Evolutionary conservation across 2,329 filamentous ascomycete genomes (phyloP).

Genomic region (Epichloe scottii): DNA sequence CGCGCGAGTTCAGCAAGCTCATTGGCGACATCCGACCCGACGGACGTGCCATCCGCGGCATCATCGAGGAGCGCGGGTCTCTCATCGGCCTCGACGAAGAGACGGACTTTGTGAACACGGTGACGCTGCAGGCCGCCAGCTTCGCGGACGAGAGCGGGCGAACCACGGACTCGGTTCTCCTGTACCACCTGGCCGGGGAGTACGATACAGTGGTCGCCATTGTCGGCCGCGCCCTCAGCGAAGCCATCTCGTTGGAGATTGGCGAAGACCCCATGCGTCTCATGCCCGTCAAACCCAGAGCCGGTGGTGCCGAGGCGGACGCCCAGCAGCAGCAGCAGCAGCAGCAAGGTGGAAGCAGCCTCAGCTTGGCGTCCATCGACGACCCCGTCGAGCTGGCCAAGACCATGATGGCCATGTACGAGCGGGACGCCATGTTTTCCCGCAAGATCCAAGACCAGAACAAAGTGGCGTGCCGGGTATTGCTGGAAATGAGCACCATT

Average conservation of each 20-base stretch:
- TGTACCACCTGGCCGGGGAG: slow-evolving; percentile 90
- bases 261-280: slow-evolving; percentile 69
- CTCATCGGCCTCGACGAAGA: slow-evolving; percentile 72
- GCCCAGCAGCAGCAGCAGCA: slow-evolving; percentile 24
- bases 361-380: slow-evolving; percentile 48
- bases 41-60: slow-evolving; percentile 71
- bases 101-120: slow-evolving; percentile 77
- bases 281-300: slow-evolving; percentile 66
- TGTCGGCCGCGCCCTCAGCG: slow-evolving; percentile 78
- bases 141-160: slow-evolving; percentile 91
- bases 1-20: slow-evolving; percentile 84
- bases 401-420: slow-evolving; percentile 53
- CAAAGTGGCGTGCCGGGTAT: slow-evolving; percentile 40
- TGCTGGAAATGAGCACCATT: slow-evolving; percentile 49
- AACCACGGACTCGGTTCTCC: slow-evolving; percentile 81
- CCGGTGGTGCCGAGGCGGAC: slow-evolving; percentile 5
- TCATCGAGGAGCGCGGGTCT: slow-evolving; percentile 72
- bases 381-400: slow-evolving; percentile 46
- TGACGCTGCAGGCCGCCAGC: slow-evolving; percentile 82
- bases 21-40: slow-evolving; percentile 84
- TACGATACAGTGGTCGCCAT: slow-evolving; percentile 90
- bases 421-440: slow-evolving; percentile 48
- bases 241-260: slow-evolving; percentile 76
- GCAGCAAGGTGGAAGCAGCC: slow-evolving; percentile 34
- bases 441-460: slow-evolving; percentile 44